Base-by-base conservation (phyloP, 192 early-diverging fungal genomes). In the Entomortierella beljakovae region DNA sequence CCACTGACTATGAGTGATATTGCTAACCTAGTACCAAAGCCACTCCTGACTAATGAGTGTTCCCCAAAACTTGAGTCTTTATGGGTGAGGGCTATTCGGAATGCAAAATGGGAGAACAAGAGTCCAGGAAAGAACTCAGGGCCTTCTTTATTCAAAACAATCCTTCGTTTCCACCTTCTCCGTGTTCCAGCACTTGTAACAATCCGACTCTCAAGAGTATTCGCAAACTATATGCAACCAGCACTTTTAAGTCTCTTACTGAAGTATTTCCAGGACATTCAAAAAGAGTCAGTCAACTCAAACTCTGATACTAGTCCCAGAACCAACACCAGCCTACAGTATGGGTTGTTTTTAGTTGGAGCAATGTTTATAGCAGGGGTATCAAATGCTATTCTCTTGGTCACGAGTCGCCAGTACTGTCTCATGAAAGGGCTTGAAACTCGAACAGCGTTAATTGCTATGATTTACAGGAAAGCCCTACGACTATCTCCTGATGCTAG, bases 391-490 rank as follows among this genome's bases (percentile, higher is more conserved):
- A 67, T 84, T 62, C 66, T 85, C 0, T 6, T 57, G 6, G 40
- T 40, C 25, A 28, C 31, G 20, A 72, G 48, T 32, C 61, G 70
- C 0, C 82, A 84, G 32, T 81, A 84, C 60, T 84, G 80, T 71
- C 76, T 81, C 42, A 80, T 57, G 40, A 66, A 57, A 34, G 85
- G 84, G 18, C 40, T 86, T 13, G 76, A 77, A 43, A 71, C 13
- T 71, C 80, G 70, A 22, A 58, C 85, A 3, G 84, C 86, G 0
- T 79, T 90, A 15, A 60, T 85, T 5, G 75, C 85, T 3, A 82
- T 83, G 26, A 58, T 90, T 13, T 90, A 87, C 49, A 84, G 85
- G 69, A 90, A 90, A 52, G 66, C 89, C 1, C 64, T 90, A 15
- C 58, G 83, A 25, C 81, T 90, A 2, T 88, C 89, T 2, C 57